A percentile compares a stretch with the other conserved stretches of the same genome.
These are phyloP conservation scores for Trichophyton benhamiae DNA, from an alignment of 2,329 filamentous ascomycete species.

Conservation along the genomic window DNA sequence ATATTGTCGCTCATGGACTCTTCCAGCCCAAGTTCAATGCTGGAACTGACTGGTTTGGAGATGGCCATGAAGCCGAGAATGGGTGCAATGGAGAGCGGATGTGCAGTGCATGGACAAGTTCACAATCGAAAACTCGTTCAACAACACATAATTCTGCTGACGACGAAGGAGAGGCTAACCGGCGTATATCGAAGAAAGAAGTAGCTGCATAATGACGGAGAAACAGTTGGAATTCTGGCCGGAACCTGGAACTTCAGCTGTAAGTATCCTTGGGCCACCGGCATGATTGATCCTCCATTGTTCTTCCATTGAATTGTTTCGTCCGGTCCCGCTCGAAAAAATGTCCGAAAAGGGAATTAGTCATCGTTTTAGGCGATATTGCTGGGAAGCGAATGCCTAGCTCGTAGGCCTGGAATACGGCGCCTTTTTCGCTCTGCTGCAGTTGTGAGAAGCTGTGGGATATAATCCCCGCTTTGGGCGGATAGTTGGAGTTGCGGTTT, in stretches of 20 bases:
- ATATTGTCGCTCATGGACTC: not conserved
- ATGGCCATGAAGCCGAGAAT: not conserved
- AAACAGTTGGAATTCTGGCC: not conserved
- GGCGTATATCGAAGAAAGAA: not conserved
- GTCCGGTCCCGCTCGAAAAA: conserved; percentile 1
- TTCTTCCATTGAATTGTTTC: not conserved
- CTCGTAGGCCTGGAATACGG: not conserved
- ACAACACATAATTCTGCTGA: not conserved
- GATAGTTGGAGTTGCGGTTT: not conserved
- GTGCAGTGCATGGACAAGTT: not conserved
- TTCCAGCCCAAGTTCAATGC: not conserved
- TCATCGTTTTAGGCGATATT: not conserved
- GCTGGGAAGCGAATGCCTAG: no score
- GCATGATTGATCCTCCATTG: not conserved
- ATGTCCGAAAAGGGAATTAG: not conserved
- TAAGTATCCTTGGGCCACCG: not conserved
- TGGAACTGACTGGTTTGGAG: not conserved
- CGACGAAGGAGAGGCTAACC: not conserved
- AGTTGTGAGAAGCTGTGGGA: not conserved
- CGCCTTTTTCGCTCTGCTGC: not conserved
- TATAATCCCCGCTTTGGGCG: not conserved
- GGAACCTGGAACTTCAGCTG: not conserved
- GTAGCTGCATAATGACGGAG: not conserved
- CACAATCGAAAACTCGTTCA: not conserved
- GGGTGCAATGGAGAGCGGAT: not conserved